Evolutionary conservation across 2,329 filamentous ascomycete species (phyloP).

Genomic region (Calonectria naviculata): DNA sequence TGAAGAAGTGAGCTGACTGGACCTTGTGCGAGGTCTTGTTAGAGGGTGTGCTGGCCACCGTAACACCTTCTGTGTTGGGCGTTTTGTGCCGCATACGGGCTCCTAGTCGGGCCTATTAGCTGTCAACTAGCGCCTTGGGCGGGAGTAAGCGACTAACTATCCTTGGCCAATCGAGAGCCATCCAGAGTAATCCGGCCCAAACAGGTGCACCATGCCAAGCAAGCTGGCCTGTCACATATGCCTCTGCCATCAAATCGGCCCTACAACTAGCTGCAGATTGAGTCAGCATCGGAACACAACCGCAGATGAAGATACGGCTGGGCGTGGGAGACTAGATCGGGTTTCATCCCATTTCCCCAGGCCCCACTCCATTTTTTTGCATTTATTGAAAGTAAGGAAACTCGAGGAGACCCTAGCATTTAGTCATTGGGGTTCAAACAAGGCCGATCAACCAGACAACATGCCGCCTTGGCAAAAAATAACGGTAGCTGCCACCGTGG

Average conservation of each 20-base stretch:
- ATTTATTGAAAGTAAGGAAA: not conserved
- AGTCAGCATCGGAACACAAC: not conserved
- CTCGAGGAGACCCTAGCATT: not conserved
- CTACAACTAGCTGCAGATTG: not conserved
- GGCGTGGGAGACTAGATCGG: not conserved
- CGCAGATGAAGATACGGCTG: not conserved
- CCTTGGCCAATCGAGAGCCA: not conserved
- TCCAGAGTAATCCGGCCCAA: not conserved
- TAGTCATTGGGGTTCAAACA: not conserved
- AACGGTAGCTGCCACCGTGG: conserved; percentile 37
- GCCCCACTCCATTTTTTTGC: not conserved
- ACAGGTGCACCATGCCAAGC: not conserved
- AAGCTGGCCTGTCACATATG: not conserved
- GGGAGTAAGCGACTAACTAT: not conserved
- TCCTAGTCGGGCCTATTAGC: not conserved
- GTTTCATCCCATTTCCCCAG: not conserved
- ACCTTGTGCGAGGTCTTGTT: not conserved
- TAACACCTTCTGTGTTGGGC: not conserved
- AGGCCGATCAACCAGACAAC: not conserved
- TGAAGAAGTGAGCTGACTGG: not conserved
- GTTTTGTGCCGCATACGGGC: not conserved
- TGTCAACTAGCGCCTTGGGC: not conserved
- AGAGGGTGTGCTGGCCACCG: not conserved
- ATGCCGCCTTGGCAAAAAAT: conserved; percentile 35
- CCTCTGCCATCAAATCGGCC: not conserved